Base-by-base conservation (phyloP, 176 grass and related monocot species). In the Musa beccarii region DNA sequence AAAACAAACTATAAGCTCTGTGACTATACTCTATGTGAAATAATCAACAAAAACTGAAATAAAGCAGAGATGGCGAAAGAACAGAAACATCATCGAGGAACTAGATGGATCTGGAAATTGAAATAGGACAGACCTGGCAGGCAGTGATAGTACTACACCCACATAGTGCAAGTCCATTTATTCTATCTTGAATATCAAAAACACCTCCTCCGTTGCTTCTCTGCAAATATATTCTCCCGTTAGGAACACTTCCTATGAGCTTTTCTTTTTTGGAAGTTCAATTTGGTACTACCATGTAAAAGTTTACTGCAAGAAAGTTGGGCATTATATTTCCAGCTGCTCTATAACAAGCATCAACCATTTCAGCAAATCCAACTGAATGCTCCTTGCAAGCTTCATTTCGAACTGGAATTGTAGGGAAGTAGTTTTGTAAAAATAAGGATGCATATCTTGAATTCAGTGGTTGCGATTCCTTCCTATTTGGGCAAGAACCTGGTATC, bases 301-400 rank as follows among this genome's bases (percentile, higher is more conserved):
- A 98, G 70, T 98, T 94, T 59, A 98, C 84, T 81, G 95, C 86
- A 78, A 98, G 61, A 59, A 87, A 98, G 81, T 93, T 98, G 0
- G 95, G 95, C 82, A 91, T 87, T 84, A 83, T 87, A 84, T 89
- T 98, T 76, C 88, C 95, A 72, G 95, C 86, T 73, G 86, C 90
- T 79, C 79, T 83, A 87, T 91, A 98, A 76, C 95, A 98, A 52
- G 86, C 59, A 76, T 93, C 85, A 53, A 91, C 90, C 95, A 98
- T 98, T 65, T 98, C 80, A 52, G 90, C 84, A 43, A 98, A 76
- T 74, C 82, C 81, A 72, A 56, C 84, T 59, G 95, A 93, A 77
- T 98, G 88, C 83, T 98, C 95, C 78, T 98, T 93, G 78, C 95
- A 98, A 79, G 90, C 84, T 82, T 98, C 95, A 81, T 81, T 93